Conservation (phyloP, 805 yeast species). For the Lipomyces sp. region DNA sequence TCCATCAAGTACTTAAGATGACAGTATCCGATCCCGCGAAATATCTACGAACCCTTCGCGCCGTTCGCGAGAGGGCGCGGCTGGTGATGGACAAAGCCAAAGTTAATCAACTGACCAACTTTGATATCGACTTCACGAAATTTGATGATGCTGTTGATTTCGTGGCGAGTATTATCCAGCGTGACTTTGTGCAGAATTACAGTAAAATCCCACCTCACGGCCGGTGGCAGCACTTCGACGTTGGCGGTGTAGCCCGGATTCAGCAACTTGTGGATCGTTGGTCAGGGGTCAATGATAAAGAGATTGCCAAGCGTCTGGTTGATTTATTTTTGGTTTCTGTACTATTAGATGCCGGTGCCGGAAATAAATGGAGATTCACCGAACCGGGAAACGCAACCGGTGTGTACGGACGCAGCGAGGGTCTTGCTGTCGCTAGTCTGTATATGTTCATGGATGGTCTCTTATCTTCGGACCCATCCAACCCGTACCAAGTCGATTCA, state of each 20-base stretch:
- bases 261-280: constrained; percentile 51
- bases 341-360: constrained; percentile 71
- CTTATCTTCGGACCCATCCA: constrained; percentile 48
- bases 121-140: constrained; percentile 53
- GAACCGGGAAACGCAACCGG: constrained; percentile 48
- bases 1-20: background rate
- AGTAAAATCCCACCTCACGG: constrained; percentile 66
- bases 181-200: constrained; percentile 54
- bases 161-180: constrained; percentile 52
- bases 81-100: constrained; percentile 52
- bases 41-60: constrained; percentile 56
- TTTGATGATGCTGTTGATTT: constrained; percentile 53
- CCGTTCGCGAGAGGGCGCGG: constrained; percentile 60
- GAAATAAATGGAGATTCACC: constrained; percentile 58
- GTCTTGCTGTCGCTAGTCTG: constrained; percentile 64
- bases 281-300: constrained; percentile 46
- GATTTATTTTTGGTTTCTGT: constrained; percentile 67
- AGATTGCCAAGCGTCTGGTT: constrained; percentile 58
- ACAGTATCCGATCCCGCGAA: constrained; percentile 13
- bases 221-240: constrained; percentile 68
- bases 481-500: constrained; percentile 54
- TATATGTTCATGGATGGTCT: constrained; percentile 58
- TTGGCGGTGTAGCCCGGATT: constrained; percentile 54
- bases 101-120: constrained; percentile 49
- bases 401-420: constrained; percentile 58